These are phyloP conservation scores for Scutellaria minor DNA, from an alignment of 257 asterid genomes.

Conservation along the genomic window DNA sequence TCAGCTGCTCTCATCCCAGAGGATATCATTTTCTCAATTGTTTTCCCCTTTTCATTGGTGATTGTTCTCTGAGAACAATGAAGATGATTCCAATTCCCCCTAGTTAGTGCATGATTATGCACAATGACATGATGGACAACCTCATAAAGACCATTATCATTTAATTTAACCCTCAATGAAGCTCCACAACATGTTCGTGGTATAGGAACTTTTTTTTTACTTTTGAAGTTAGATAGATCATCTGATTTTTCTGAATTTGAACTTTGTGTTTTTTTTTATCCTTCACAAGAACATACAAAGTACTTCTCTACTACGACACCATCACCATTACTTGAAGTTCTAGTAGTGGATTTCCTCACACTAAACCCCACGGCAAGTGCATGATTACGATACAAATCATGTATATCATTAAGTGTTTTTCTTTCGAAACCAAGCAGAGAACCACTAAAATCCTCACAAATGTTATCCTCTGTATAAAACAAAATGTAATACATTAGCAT, in stretches of 20 bases:
- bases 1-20: not conserved
- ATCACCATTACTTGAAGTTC: not conserved
- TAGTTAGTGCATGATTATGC: not conserved
- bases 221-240: not conserved
- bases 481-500: too few relatives aligned
- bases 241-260: too few relatives aligned
- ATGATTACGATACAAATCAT: not conserved
- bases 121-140: not conserved
- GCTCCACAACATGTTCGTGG: conserved; percentile 18
- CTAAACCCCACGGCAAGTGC: not conserved
- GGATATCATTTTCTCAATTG: not conserved
- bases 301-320: not conserved
- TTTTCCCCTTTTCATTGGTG: not conserved
- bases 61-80: not conserved
- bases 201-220: not conserved
- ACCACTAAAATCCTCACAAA: too few relatives aligned
- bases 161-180: conserved; percentile 1
- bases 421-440: too few relatives aligned
- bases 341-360: not conserved
- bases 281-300: not conserved
- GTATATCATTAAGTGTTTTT: not conserved
- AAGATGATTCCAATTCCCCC: not conserved
- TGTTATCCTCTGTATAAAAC: too few relatives aligned
- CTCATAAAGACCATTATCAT: conserved; percentile 11
- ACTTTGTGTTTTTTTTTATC: not conserved